These are phyloP conservation scores for Elaeis guineensis DNA, from an alignment of 176 grass and related monocot genomes.

Conservation along the genomic window DNA sequence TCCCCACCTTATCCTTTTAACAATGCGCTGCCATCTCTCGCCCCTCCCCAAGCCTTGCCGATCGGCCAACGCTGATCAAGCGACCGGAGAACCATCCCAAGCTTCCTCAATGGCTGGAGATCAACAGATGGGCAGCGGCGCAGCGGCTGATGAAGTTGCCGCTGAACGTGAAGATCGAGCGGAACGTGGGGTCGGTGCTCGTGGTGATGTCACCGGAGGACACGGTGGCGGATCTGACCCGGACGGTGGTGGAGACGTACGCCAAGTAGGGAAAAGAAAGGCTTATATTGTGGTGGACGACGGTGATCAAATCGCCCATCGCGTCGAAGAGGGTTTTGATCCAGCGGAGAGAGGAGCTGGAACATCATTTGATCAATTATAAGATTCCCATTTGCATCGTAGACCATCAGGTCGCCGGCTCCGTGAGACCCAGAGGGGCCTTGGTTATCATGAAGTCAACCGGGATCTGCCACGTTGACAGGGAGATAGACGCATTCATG, in stretches of 20 bases:
- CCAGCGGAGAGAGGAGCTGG: background rate
- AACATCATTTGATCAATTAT: slow-evolving; percentile 15
- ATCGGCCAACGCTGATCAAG: no score
- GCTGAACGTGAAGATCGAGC: slow-evolving; percentile 10
- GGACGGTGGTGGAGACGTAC: background rate
- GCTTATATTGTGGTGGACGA: slow-evolving; percentile 23
- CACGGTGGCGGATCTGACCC: slow-evolving; percentile 2
- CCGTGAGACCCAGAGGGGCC: slow-evolving; percentile 1
- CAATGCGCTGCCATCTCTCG: no score
- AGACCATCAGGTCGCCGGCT: slow-evolving; percentile 26
- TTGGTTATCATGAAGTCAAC: slow-evolving; percentile 47
- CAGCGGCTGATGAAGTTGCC: background rate
- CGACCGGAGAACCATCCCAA: no score
- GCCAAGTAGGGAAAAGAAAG: background rate
- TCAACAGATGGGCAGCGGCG: background rate
- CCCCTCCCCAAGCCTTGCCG: no score
- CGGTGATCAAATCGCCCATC: slow-evolving; percentile 34
- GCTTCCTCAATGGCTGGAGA: no score
- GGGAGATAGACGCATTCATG: background rate
- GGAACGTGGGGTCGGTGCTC: slow-evolving; percentile 11
- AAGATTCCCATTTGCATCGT: slow-evolving; percentile 31
- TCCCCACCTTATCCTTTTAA: no score
- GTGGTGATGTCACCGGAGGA: slow-evolving; percentile 3
- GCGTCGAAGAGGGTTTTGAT: slow-evolving; percentile 38
- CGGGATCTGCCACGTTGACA: slow-evolving; percentile 22